phyloP scores from a whole-genome alignment of 495 filamentous ascomycete genomes.

The Penicillium silybi region DNA sequence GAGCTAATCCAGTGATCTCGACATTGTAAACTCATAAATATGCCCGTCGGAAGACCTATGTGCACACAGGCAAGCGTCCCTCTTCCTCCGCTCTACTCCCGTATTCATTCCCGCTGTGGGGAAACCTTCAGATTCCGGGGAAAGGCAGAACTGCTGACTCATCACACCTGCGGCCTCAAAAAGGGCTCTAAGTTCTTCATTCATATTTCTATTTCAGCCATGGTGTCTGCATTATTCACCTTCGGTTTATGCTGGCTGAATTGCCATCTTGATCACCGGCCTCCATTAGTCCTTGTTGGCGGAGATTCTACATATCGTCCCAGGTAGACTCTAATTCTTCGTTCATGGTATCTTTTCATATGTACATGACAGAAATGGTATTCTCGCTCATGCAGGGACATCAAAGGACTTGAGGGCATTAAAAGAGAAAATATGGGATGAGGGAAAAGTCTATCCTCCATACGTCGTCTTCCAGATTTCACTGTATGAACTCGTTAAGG shows the following conservation, averaged over 20 bases:
- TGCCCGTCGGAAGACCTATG: background rate
- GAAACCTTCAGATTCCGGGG: no score
- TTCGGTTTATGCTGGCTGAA: no score
- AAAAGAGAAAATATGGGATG: constrained; percentile 1
- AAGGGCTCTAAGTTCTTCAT: no score
- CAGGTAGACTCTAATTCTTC: background rate
- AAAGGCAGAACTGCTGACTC: no score
- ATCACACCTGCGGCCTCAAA: no score
- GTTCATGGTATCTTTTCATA: constrained; percentile 21
- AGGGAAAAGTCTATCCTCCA: background rate
- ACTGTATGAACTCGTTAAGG: background rate
- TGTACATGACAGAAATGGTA: constrained; percentile 16
- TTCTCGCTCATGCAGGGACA: constrained; percentile 19
- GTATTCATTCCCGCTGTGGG: no score
- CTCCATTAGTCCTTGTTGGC: background rate
- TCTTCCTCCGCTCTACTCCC: no score
- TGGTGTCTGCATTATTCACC: no score
- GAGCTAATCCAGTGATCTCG: no score
- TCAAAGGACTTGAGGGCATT: constrained; percentile 7
- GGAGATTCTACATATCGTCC: background rate
- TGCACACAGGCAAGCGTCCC: no score
- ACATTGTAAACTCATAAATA: no score
- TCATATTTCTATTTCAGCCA: no score
- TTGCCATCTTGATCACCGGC: background rate
- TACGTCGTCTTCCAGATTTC: background rate